phyloP scores from a whole-genome alignment of 129 eudicot genomes.

The Centella asiatica region DNA sequence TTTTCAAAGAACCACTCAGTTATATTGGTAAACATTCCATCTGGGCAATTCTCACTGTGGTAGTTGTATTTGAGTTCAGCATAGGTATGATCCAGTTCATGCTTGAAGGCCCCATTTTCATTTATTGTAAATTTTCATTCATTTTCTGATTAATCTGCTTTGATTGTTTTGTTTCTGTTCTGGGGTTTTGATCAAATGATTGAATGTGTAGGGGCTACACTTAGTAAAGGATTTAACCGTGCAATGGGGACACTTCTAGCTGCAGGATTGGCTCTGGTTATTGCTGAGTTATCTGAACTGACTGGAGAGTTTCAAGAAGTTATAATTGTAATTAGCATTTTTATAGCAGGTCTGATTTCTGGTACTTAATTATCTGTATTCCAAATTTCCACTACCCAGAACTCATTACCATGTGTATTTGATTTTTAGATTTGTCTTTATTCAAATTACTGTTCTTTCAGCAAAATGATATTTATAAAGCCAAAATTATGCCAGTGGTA shows the following conservation, averaged over 20 bases:
- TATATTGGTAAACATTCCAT: constrained; percentile 46
- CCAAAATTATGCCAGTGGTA: no score
- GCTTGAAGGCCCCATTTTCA: no score
- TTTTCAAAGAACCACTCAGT: constrained; percentile 53
- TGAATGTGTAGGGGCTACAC: constrained; percentile 31
- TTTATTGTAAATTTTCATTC: no score
- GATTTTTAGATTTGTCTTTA: no score
- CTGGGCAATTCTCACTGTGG: constrained; percentile 90
- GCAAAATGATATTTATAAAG: no score
- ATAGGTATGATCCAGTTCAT: constrained; percentile 63
- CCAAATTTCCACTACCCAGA: no score
- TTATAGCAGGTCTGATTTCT: constrained; percentile 31
- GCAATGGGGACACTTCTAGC: constrained; percentile 45
- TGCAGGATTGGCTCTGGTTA: constrained; percentile 32
- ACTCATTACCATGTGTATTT: no score
- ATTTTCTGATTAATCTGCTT: not conserved
- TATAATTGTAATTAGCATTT: constrained; percentile 26
- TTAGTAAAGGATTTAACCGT: constrained; percentile 48
- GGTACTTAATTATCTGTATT: no score
- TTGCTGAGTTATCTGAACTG: constrained; percentile 23
- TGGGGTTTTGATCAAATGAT: not conserved
- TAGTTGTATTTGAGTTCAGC: constrained; percentile 88
- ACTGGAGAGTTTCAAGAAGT: constrained; percentile 27
- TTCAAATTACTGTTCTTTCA: no score
- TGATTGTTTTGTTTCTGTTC: not conserved